phyloP scores from a whole-genome alignment of 2,329 filamentous ascomycete genomes.

The Aspergillus sojae region DNA sequence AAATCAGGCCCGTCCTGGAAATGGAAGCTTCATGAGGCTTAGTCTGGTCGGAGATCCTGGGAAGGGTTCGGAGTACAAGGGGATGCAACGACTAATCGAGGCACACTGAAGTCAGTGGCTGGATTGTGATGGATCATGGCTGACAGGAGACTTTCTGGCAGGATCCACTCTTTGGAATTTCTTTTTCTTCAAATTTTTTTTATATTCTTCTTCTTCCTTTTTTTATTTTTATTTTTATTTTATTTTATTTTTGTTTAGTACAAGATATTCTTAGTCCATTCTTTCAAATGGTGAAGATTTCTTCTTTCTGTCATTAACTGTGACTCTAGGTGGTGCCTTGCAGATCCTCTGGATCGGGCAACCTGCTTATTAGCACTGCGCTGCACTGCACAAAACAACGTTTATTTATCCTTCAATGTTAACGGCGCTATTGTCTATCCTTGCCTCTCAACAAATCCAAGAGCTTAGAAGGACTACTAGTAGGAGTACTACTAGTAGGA shows the following conservation, averaged over 20 bases:
- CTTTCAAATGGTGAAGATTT: background rate
- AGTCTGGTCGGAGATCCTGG: slow-evolving; percentile 7
- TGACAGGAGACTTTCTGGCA: slow-evolving; percentile 3
- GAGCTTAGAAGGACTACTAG: background rate
- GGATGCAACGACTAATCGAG: background rate
- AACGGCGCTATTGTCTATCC: slow-evolving; percentile 4
- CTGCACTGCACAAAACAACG: background rate
- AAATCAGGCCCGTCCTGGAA: background rate
- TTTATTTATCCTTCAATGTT: background rate
- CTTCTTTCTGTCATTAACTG: background rate
- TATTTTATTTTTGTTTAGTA: background rate
- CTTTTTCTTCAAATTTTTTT: background rate
- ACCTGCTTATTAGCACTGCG: background rate
- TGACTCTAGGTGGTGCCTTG: slow-evolving; percentile 8
- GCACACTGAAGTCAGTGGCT: slow-evolving; percentile 3
- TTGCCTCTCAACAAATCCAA: slow-evolving; percentile 8
- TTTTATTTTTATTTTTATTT: background rate
- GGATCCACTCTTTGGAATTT: background rate
- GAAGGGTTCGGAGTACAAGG: background rate
- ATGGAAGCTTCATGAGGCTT: background rate
- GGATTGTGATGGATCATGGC: slow-evolving; percentile 2
- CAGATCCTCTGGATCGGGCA: background rate
- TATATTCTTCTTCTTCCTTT: background rate
- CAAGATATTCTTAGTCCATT: background rate
- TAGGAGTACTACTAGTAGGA: background rate